These are phyloP conservation scores for Tricladium varicosporioides DNA, from an alignment of 2,329 filamentous ascomycete species.

Conservation along the genomic window DNA sequence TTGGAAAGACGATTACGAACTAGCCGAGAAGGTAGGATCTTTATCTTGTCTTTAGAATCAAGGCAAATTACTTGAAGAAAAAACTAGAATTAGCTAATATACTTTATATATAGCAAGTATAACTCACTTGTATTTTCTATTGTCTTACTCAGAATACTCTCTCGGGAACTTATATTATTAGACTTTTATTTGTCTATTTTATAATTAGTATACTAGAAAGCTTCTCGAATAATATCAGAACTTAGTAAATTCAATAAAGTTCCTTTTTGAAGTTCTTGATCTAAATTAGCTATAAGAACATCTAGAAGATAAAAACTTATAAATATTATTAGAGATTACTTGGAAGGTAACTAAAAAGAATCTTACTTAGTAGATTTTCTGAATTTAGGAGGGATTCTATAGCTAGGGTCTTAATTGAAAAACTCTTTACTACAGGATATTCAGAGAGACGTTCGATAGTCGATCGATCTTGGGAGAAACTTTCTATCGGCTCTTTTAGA, in stretches of 20 bases:
- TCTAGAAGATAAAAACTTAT: too few relatives aligned
- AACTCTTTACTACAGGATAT: neutral
- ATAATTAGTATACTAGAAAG: neutral
- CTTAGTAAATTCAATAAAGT: neutral
- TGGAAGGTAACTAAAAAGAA: conserved; percentile 3
- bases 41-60: neutral
- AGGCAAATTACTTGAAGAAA: too few relatives aligned
- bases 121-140: too few relatives aligned
- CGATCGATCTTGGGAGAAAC: neutral
- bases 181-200: neutral
- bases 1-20: too few relatives aligned
- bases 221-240: neutral
- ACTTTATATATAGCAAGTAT: neutral
- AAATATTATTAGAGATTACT: conserved; percentile 7
- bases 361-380: neutral
- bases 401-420: neutral
- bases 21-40: too few relatives aligned
- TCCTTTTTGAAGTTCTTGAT: conserved; percentile 6
- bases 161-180: too few relatives aligned
- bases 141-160: too few relatives aligned
- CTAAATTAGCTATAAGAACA: conserved; percentile 5
- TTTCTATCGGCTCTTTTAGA: neutral
- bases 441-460: neutral
- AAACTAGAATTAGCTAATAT: too few relatives aligned
- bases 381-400: neutral